These are phyloP conservation scores for Penicillium rolfsii DNA, from an alignment of 2,329 filamentous ascomycete species.

Conservation along the genomic window DNA sequence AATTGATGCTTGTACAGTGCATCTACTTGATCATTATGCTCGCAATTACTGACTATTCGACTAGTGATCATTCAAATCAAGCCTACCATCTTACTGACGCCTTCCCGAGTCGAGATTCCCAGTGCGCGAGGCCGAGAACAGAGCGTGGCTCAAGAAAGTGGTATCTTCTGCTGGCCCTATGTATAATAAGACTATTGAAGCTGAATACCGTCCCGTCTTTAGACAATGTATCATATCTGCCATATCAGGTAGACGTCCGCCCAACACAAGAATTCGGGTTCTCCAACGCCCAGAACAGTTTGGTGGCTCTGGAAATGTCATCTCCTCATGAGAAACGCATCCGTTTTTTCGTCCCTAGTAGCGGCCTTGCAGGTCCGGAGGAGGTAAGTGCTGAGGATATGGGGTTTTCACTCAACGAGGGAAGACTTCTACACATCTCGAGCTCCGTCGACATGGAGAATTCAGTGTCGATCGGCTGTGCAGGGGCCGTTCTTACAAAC, in stretches of 20 bases:
- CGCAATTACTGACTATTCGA: slow-evolving; percentile 21
- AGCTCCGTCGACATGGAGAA: slow-evolving; percentile 76
- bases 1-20: slow-evolving; percentile 58
- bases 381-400: slow-evolving; percentile 44
- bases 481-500: slow-evolving; percentile 81
- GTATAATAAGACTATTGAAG: neutral
- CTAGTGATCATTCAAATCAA: slow-evolving; percentile 64
- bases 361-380: slow-evolving; percentile 52
- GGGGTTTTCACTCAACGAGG: slow-evolving; percentile 60
- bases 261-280: slow-evolving; percentile 74
- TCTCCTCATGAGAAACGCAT: slow-evolving; percentile 53
- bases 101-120: slow-evolving; percentile 58
- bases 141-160: slow-evolving; percentile 47
- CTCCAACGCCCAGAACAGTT: slow-evolving; percentile 66
- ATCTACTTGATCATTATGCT: neutral
- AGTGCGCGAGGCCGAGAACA: slow-evolving; percentile 40
- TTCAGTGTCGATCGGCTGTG: slow-evolving; percentile 75
- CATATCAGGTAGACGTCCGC: slow-evolving; percentile 68
- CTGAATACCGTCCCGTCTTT: neutral
- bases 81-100: slow-evolving; percentile 63
- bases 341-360: slow-evolving; percentile 65
- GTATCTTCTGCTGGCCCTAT: slow-evolving; percentile 12
- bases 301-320: slow-evolving; percentile 62
- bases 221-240: slow-evolving; percentile 57
- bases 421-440: slow-evolving; percentile 68